phyloP scores from a whole-genome alignment of 2,329 filamentous ascomycete genomes.

The Phialemoniopsis sp. region DNA sequence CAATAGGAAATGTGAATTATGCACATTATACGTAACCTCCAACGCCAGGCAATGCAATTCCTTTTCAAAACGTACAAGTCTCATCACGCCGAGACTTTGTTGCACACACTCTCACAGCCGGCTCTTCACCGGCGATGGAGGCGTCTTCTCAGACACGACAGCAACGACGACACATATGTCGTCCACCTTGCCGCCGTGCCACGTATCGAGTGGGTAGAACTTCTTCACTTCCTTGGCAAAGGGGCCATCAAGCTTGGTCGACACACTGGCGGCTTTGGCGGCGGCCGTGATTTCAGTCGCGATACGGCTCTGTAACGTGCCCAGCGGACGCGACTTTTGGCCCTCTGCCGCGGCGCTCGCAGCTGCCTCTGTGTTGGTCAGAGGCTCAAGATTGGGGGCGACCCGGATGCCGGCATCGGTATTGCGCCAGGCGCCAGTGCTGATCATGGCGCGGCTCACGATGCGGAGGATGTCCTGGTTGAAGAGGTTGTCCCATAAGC shows the following conservation, averaged over 20 bases:
- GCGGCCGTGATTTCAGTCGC: slow-evolving; percentile 76
- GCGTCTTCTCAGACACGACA: slow-evolving; percentile 63
- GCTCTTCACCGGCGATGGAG: slow-evolving; percentile 19
- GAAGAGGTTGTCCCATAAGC: slow-evolving; percentile 93
- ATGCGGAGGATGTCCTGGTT: slow-evolving; percentile 83
- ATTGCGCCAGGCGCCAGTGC: slow-evolving; percentile 68
- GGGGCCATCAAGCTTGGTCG: slow-evolving; percentile 79
- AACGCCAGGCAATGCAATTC: too few species aligned
- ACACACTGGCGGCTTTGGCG: slow-evolving; percentile 80
- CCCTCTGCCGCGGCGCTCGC: slow-evolving; percentile 26
- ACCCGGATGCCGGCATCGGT: slow-evolving; percentile 60
- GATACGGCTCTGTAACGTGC: slow-evolving; percentile 70
- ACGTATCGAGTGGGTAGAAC: slow-evolving; percentile 80
- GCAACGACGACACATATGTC: slow-evolving; percentile 88
- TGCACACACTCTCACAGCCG: slow-evolving; percentile 5
- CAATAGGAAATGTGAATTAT: too few species aligned
- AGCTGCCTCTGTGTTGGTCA: slow-evolving; percentile 35
- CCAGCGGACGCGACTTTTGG: slow-evolving; percentile 11
- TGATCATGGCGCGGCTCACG: slow-evolving; percentile 72
- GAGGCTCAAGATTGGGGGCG: slow-evolving; percentile 49
- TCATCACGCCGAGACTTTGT: too few species aligned
- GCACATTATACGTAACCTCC: too few species aligned
- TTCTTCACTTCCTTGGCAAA: slow-evolving; percentile 94
- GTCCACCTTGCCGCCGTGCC: slow-evolving; percentile 89
- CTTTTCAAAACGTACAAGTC: too few species aligned